These are phyloP conservation scores for Cryptosporidium viatorum DNA, from an alignment of 169 alveolate genomes.

Conservation along the genomic window DNA sequence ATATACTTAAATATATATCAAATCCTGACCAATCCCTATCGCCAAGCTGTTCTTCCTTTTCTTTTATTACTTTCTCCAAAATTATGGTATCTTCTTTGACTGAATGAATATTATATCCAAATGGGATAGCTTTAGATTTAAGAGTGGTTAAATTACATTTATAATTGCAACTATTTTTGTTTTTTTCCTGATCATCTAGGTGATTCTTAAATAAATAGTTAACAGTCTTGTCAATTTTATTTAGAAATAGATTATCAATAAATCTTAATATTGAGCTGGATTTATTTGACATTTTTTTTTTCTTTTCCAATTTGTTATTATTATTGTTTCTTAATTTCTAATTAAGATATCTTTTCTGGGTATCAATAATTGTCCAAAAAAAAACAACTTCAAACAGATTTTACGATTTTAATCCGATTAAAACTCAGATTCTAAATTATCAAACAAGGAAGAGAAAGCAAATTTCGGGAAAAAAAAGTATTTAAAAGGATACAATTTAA, in stretches of 20 bases:
- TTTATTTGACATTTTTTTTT: background rate
- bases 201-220: constrained; percentile 20
- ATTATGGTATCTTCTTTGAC: constrained; percentile 44
- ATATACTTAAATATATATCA: constrained; percentile 32
- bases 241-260: constrained; percentile 30
- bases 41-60: constrained; percentile 37
- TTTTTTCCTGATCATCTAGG: background rate
- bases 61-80: background rate
- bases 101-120: constrained; percentile 9
- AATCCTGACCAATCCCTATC: constrained; percentile 3
- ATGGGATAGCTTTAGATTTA: constrained; percentile 56
- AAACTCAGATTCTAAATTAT: background rate
- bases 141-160: constrained; percentile 46
- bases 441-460: background rate
- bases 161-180: background rate
- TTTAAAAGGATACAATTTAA: no score
- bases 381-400: background rate
- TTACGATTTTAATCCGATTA: background rate
- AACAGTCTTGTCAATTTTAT: constrained; percentile 39
- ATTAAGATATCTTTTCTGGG: no score
- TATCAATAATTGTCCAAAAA: background rate
- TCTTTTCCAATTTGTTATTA: no score
- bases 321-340: no score
- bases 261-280: background rate
- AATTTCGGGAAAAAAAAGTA: background rate